Conservation (phyloP, 345 rosid species). For the Citropsis articulata region DNA sequence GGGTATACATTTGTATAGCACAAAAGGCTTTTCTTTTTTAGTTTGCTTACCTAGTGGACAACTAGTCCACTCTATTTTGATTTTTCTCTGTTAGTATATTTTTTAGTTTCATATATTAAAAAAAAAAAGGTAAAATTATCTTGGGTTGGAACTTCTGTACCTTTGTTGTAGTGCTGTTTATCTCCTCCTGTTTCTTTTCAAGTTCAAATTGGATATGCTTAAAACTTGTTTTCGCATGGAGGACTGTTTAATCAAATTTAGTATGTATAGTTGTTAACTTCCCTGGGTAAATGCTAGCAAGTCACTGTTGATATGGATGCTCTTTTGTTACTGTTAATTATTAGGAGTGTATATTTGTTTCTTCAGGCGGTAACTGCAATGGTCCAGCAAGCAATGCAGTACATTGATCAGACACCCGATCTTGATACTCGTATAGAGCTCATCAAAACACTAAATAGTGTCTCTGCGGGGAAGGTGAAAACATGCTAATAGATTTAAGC, state of each 20-base stretch:
- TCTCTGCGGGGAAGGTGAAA: constrained; percentile 89
- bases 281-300: not conserved
- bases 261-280: not conserved
- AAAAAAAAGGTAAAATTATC: not conserved
- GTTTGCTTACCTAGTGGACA: too few species aligned
- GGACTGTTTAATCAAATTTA: not conserved
- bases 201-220: not conserved
- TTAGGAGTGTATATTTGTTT: constrained; percentile 1
- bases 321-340: not conserved
- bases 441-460: constrained; percentile 69
- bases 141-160: not conserved
- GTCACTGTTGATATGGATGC: not conserved
- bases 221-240: not conserved
- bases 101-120: too few species aligned
- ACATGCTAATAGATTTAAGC: not conserved
- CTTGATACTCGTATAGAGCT: constrained; percentile 87
- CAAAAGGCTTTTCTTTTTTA: too few species aligned
- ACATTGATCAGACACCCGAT: constrained; percentile 93
- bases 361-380: constrained; percentile 86
- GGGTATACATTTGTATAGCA: too few species aligned
- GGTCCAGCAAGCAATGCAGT: constrained; percentile 98
- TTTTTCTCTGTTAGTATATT: too few species aligned
- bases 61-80: too few species aligned
- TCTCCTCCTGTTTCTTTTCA: not conserved
- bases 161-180: not conserved